These are phyloP conservation scores for Chalciporus chontae DNA, from an alignment of 768 basidiomycete genomes.

Conservation along the genomic window DNA sequence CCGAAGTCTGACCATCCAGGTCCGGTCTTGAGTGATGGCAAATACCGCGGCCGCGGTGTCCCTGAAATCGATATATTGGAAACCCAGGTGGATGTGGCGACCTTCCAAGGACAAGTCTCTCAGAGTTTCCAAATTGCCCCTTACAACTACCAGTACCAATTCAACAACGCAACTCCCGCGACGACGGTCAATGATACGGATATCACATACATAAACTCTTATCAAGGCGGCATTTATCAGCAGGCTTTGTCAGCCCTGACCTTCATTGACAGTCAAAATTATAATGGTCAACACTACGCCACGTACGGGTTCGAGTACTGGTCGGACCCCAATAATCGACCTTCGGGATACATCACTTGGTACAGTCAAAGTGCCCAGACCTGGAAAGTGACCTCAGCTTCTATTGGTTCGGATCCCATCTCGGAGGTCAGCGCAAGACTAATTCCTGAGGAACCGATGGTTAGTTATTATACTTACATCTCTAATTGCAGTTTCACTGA, in stretches of 20 bases:
- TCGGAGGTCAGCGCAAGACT: slow-evolving; percentile 62
- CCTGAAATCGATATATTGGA: slow-evolving; percentile 96
- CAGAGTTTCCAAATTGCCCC: slow-evolving; percentile 82
- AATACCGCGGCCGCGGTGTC: slow-evolving; percentile 60
- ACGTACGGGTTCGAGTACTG: slow-evolving; percentile 80
- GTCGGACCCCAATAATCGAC: slow-evolving; percentile 62
- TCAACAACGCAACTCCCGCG: slow-evolving; percentile 49
- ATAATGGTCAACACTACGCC: slow-evolving; percentile 51
- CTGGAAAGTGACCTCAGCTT: slow-evolving; percentile 67
- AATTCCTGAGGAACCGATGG: slow-evolving; percentile 91
- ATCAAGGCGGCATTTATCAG: slow-evolving; percentile 69
- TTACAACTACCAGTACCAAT: slow-evolving; percentile 67
- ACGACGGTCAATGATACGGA: slow-evolving; percentile 50
- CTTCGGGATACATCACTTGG: slow-evolving; percentile 85
- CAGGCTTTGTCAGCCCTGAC: slow-evolving; percentile 71
- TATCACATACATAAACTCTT: slow-evolving; percentile 58
- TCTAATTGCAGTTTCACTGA: slow-evolving; percentile 4
- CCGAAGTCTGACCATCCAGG: slow-evolving; percentile 85
- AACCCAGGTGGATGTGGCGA: slow-evolving; percentile 59
- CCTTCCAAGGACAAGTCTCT: slow-evolving; percentile 62
- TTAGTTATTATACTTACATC: slow-evolving; percentile 36
- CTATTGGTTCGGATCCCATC: slow-evolving; percentile 63
- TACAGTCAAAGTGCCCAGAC: slow-evolving; percentile 58
- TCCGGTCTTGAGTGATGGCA: slow-evolving; percentile 42
- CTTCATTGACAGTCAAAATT: slow-evolving; percentile 50